Evolutionary conservation across 164 flowering plant species (phyloP), one percentile per base, ranked within the genome.

Genomic region (Kalanchoe fedtschenkoi): DNA sequence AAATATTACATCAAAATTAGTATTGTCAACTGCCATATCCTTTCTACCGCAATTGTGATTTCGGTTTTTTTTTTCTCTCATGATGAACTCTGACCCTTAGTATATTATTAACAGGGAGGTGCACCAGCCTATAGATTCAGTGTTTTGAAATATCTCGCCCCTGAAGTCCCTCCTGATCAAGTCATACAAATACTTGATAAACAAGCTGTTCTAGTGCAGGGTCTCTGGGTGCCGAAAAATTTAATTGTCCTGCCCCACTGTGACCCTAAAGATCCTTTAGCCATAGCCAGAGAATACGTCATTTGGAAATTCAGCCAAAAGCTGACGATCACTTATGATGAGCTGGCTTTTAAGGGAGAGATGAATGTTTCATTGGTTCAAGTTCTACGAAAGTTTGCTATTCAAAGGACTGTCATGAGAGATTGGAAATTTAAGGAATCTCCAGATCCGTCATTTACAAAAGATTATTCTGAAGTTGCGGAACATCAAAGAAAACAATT

Each of bases 341-440:
- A 74, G 59, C 30, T 85, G 29, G 68, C 69, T 6, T 29, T 38
- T 16, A 21, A 61, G 29, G 32, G 22, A 60, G 8, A 60, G 57
- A 59, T 38, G 38, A 47, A 37, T 21, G 67, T 69, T 2, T 32
- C 26, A 32, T 26, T 75, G 60, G 68, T 58, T 30, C 44, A 26
- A 8, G 64, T 70, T 24, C 64, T 86, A 64, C 74, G 34, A 6
- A 60, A 46, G 16, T 69, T 88, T 29, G 97, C 87, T 66, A 63
- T 70, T 62, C 77, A 77, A 68, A 83, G 85, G 64, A 65, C 77
- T 68, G 28, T 62, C 16, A 65, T 75, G 16, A 63, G 63, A 8
- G 83, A 83, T 64, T 88, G 92, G 90, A 87, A 83, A 69, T 79
- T 91, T 44, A 84, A 71, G 69, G 81, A 75, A 75, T 64, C 67